Conservation (phyloP, 768 basidiomycete genomes). For the Amanita thiersii region DNA sequence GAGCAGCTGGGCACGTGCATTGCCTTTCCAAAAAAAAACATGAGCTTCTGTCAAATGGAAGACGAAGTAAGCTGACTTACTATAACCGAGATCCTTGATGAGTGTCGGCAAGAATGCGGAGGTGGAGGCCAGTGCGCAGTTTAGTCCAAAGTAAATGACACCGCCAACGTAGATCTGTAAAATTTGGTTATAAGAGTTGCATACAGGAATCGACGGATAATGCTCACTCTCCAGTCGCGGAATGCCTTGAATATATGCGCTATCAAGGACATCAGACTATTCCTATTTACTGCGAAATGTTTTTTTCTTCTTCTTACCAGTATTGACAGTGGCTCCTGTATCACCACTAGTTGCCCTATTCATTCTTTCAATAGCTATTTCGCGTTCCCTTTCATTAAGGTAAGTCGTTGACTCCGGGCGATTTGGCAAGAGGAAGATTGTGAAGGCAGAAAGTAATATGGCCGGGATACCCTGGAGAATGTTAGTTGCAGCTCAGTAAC, state of each 20-base stretch:
- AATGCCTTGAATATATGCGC: constrained; percentile 59
- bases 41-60: neutral
- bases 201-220: neutral
- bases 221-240: constrained; percentile 59
- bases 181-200: constrained; percentile 1
- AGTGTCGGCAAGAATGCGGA: constrained; percentile 83
- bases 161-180: constrained; percentile 57
- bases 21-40: constrained; percentile 29
- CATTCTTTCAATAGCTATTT: constrained; percentile 59
- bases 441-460: constrained; percentile 50
- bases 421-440: constrained; percentile 51
- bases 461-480: constrained; percentile 53
- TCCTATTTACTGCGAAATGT: neutral
- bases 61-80: constrained; percentile 29
- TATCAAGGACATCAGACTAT: constrained; percentile 16
- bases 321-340: constrained; percentile 54
- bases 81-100: constrained; percentile 62
- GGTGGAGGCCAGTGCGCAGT: constrained; percentile 70
- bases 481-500: neutral
- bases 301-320: constrained; percentile 26
- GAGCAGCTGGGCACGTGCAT: constrained; percentile 60
- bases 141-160: constrained; percentile 71
- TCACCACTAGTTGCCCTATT: constrained; percentile 62
- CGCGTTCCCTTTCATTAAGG: constrained; percentile 44
- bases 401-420: constrained; percentile 63